Evolutionary conservation across 2,329 filamentous ascomycete genomes (phyloP).

Genomic region (Alternaria consortialis): DNA sequence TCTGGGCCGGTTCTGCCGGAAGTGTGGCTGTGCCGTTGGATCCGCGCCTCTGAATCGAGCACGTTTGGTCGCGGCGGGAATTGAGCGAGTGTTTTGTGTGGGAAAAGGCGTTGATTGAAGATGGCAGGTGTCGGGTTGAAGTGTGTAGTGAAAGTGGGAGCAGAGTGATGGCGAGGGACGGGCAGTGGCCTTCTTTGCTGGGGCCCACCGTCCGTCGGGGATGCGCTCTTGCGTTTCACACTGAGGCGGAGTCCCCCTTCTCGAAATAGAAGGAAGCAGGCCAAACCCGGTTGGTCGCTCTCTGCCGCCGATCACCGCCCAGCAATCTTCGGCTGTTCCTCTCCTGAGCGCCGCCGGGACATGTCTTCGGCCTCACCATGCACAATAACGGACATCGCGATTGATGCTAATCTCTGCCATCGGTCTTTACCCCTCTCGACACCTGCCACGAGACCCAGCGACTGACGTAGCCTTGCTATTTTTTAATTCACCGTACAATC

Average conservation of each 20-base stretch:
- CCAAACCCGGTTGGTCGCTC: slow-evolving; percentile 17
- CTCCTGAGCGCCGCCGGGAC: slow-evolving; percentile 8
- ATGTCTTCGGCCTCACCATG: slow-evolving; percentile 3
- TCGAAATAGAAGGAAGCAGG: slow-evolving; percentile 27
- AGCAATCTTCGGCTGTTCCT: slow-evolving; percentile 8
- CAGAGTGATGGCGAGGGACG: slow-evolving; percentile 17
- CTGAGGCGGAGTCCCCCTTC: slow-evolving; percentile 23
- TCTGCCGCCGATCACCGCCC: slow-evolving; percentile 12
- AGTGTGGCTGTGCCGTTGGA: slow-evolving; percentile 39
- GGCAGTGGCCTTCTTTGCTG: slow-evolving; percentile 35
- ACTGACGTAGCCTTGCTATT: neutral
- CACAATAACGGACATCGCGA: neutral
- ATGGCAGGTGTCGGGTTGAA: slow-evolving; percentile 5
- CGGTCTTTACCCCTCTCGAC: neutral
- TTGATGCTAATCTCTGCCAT: neutral
- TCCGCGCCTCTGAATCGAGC: slow-evolving; percentile 4
- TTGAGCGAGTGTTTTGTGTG: neutral
- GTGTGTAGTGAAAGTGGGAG: slow-evolving; percentile 6
- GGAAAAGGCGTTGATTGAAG: neutral
- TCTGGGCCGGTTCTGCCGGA: slow-evolving; percentile 43
- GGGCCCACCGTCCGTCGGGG: slow-evolving; percentile 29
- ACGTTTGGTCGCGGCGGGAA: neutral
- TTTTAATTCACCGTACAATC: neutral
- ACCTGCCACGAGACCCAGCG: neutral
- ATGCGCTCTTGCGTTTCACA: slow-evolving; percentile 32